phyloP scores from a whole-genome alignment of 108 stramenopile species.

The Cylindrotheca closterium region DNA sequence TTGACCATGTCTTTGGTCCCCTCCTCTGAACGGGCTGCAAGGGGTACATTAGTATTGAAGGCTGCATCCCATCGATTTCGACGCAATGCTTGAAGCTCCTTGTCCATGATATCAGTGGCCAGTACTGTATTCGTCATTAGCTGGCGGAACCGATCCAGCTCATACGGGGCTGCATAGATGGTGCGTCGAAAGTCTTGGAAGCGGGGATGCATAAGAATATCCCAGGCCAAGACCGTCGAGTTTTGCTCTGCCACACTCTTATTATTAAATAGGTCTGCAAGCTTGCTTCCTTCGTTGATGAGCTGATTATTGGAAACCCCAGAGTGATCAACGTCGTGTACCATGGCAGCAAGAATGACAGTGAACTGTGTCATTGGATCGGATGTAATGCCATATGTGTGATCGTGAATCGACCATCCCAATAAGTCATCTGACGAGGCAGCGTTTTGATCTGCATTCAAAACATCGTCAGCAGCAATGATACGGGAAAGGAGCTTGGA shows the following conservation, averaged over 20 bases:
- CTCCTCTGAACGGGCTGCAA: neutral
- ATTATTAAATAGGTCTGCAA: slow-evolving; percentile 26
- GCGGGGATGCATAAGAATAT: slow-evolving; percentile 25
- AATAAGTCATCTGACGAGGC: slow-evolving; percentile 1
- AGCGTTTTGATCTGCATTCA: neutral
- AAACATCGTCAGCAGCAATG: slow-evolving; percentile 6
- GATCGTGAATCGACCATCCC: slow-evolving; percentile 10
- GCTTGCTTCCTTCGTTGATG: slow-evolving; percentile 23
- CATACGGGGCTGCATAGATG: slow-evolving; percentile 26
- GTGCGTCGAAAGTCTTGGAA: slow-evolving; percentile 17
- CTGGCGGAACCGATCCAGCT: slow-evolving; percentile 35
- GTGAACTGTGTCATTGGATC: slow-evolving; percentile 40
- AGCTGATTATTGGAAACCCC: slow-evolving; percentile 41
- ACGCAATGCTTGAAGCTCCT: slow-evolving; percentile 5
- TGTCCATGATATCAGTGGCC: slow-evolving; percentile 34
- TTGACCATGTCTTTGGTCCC: slow-evolving; percentile 4
- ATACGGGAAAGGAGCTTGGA: slow-evolving; percentile 6
- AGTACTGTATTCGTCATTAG: slow-evolving; percentile 35
- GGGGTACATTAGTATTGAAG: slow-evolving; percentile 3
- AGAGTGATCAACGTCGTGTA: slow-evolving; percentile 47
- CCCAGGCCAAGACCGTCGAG: slow-evolving; percentile 34
- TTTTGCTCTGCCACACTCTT: slow-evolving; percentile 44
- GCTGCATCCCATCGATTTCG: slow-evolving; percentile 21
- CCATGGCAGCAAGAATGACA: slow-evolving; percentile 37
- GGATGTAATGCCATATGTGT: slow-evolving; percentile 20